Evolutionary conservation across 495 filamentous ascomycete genomes (phyloP), one percentile per base, ranked within the genome.

Genomic region (Podospora pseudopauciseta): DNA sequence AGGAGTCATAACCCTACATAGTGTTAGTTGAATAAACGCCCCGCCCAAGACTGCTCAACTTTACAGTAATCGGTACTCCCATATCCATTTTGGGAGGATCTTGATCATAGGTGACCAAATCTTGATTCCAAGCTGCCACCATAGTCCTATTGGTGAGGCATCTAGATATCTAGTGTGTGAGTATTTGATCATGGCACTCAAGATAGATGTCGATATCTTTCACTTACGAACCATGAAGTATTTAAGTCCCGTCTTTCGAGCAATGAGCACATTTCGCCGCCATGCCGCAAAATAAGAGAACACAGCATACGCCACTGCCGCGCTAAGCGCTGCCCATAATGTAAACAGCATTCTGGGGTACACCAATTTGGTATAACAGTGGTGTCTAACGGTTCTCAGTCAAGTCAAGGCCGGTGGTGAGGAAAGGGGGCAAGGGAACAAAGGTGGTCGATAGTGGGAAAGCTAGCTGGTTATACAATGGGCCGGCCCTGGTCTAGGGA

Each of bases 51-150:
- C 4, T 20, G 57, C 0, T 20, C 28, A 60, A 62, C 75, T 56
- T 56, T 75, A 87, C 82, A 83, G 75, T 63, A 87, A 63, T 77
- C 82, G 83, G 23, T 77, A 63, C 60, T 82, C 69, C 72, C 79
- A 84, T 73, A 75, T 83, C 27, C 77, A 72, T 34, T 73, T 71
- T 15, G 85, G 86, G 2, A 88, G 77, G 39, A 74, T 72, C 65
- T 77, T 72, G 57, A 88, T 76, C 18, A 86, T 26, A 4, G 85
- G 85, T 5, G 86, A 62, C 80, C 78, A 86, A 5, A 88, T 20
- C 34, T 56, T 60, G 60, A 80, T 75, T 0, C 82, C 83, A 53
- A 84, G 71, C 53, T 87, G 79, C 82, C 86, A 88, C 20, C 79
- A 23, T n/a, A 75, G 68, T 65, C 80, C 81, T 67, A 78, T 76